Evolutionary conservation across 768 basidiomycete genomes (phyloP), one percentile per base, ranked within the genome.

Genomic region (Boletus rex-veris): DNA sequence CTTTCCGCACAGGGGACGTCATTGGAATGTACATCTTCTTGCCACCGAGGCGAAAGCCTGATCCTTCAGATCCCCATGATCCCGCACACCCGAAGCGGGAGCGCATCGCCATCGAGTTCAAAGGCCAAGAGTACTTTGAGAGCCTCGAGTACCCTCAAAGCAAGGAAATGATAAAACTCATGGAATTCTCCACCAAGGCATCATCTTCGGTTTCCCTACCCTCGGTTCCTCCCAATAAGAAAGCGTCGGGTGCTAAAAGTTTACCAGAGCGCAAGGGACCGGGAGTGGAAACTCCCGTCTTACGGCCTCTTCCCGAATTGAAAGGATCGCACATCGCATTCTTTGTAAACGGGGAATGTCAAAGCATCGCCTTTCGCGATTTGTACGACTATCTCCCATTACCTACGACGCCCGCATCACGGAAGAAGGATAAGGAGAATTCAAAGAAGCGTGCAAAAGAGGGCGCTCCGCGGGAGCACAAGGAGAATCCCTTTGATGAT

Each of bases 81-180:
- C 89, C 95, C 10, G 88, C 89, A 5, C 86, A 86, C 58, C 72
- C 97, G 57, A 83, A 85, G 58, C 84, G 97, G 50, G 90, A 93
- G 65, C 90, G 97, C 51, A 90, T 96, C 55, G 84, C 95, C 4
- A 95, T 99, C 66, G 89, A 90, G 55, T 90, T 92, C 73, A 97
- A 96, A 72, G 91, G 91, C n/a, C 94, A 96, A 71, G 89, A 92
- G 58, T 94, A 95, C 68, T 98, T 98, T 69, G 97, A 99, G 74
- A 85, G 85, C 55, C 76, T 91, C 56, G 96, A 98, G 69, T 98
- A 97, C 68, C 72, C 84, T 10, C 83, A 85, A 54, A 83, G 80
- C 28, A 97, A 95, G 69, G 97, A 99, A 73, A 98, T 98, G 97
- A 76, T 80, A 12, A 76, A 85, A 36, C 82, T 98, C 57, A 84